Evolutionary conservation across 2,329 filamentous ascomycete genomes (phyloP), one percentile per base, ranked within the genome.

Genomic region (Cladosporium halotolerans): DNA sequence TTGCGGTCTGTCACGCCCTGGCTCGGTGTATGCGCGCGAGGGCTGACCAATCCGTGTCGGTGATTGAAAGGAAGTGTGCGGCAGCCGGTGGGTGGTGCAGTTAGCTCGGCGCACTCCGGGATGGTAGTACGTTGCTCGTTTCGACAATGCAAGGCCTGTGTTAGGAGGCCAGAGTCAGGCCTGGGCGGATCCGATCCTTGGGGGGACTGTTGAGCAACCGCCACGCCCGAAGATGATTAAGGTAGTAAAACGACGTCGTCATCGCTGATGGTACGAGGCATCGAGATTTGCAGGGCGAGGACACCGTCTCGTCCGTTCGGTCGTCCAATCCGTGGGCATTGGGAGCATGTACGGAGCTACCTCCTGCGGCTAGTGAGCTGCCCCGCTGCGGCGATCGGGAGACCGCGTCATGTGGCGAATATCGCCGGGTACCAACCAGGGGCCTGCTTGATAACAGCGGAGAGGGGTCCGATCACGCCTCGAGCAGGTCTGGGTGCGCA

Each of bases 21-120:
- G 39, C 39, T 38, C 39, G 48, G 14, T 23, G 48, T 38, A 18
- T 19, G 48, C 18, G 36, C 40, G 32, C 40, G n/a, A 31, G 10
- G 40, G 40, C 19, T 51, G 40, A 43, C 48, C 40, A 28, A 44
- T 51, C 43, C 48, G 40, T 38, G 48, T 40, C 40, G 23, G 48
- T 44, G 23, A 28, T 28, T 28, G 23, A 28, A 7, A 4, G 23
- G 23, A 28, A 28, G 23, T 28, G 23, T 28, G 23, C 23, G 23
- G 23, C 3, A 28, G 23, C 3, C 23, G 23, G 23, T 28, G 7
- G 23, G 23, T 28, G 23, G 39, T 43, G 33, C 38, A 38, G 40
- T 13, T 43, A 13, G 40, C 48, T 51, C 48, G 48, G 48, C 32
- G 36, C 28, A 11, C 14, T 19, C n/a, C 8, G 16, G n/a, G 4